A percentile compares a stretch with the other conserved stretches of the same genome.
These are phyloP conservation scores for Boletus pseudopeckii DNA, from an alignment of 768 basidiomycete species.

Conservation along the genomic window DNA sequence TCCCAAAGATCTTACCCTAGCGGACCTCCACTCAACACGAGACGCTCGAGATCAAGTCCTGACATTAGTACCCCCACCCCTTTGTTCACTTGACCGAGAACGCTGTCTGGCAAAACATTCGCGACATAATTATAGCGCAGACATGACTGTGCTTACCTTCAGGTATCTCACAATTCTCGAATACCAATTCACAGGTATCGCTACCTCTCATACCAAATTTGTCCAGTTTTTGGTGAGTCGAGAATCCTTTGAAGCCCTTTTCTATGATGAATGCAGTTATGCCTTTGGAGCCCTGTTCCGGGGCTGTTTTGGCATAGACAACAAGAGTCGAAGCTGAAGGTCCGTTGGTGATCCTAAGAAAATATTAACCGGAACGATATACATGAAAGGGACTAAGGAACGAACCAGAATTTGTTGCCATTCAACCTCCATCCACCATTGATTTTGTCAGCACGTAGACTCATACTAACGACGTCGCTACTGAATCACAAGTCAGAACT, in stretches of 20 bases:
- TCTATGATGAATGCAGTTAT: slow-evolving; percentile 93
- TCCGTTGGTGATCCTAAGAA: slow-evolving; percentile 87
- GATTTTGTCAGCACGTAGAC: slow-evolving; percentile 73
- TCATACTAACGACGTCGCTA: slow-evolving; percentile 96
- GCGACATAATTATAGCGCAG: neutral
- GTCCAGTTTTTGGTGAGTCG: slow-evolving; percentile 86
- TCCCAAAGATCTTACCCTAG: slow-evolving; percentile 55
- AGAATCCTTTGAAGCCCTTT: slow-evolving; percentile 78
- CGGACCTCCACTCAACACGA: slow-evolving; percentile 90
- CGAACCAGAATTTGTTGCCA: slow-evolving; percentile 90
- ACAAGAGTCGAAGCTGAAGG: slow-evolving; percentile 87
- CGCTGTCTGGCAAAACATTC: slow-evolving; percentile 54
- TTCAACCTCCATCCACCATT: slow-evolving; percentile 76
- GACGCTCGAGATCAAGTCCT: slow-evolving; percentile 86
- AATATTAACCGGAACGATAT: neutral
- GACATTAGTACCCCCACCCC: slow-evolving; percentile 92
- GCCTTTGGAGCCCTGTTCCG: slow-evolving; percentile 75
- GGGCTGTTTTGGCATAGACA: slow-evolving; percentile 88
- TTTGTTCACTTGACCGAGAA: slow-evolving; percentile 74
- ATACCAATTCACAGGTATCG: slow-evolving; percentile 91
- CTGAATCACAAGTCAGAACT: slow-evolving; percentile 12
- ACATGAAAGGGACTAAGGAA: neutral
- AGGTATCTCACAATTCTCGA: slow-evolving; percentile 87
- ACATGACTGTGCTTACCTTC: slow-evolving; percentile 51
- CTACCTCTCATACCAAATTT: slow-evolving; percentile 97